phyloP scores from a whole-genome alignment of 148 eudicot species.

The Euryodendron excelsum region DNA sequence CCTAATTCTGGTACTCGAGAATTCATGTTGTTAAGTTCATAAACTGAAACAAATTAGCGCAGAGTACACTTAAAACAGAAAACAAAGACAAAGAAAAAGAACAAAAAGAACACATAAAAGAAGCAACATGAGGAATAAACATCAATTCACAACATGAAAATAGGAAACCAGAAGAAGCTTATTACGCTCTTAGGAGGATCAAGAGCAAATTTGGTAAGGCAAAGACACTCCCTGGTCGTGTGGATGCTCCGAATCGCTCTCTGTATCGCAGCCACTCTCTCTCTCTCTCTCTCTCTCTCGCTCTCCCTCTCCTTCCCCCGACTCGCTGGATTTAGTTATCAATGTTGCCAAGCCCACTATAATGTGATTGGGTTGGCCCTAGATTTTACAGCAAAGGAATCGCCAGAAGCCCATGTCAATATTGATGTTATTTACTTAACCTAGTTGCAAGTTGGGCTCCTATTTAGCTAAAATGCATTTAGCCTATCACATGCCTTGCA shows the following conservation, averaged over 20 bases:
- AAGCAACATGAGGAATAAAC: not conserved
- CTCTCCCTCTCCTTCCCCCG: not conserved
- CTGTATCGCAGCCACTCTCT: slow-evolving; percentile 22
- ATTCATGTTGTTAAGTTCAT: not conserved
- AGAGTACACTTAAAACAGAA: not conserved
- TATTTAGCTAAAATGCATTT: no score
- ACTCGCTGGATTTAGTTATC: no score
- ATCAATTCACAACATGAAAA: not conserved
- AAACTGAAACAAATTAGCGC: not conserved
- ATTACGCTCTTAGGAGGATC: slow-evolving; percentile 64
- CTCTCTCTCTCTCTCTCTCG: slow-evolving; percentile 6
- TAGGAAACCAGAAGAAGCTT: slow-evolving; percentile 15
- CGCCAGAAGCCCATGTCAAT: no score
- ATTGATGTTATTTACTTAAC: no score
- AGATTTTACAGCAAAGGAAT: no score
- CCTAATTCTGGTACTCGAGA: not conserved
- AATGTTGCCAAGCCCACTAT: no score
- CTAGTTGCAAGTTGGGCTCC: no score
- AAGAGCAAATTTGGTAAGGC: slow-evolving; percentile 63
- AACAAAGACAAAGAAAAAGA: no score
- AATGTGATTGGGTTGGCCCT: not conserved
- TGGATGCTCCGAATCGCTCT: slow-evolving; percentile 42
- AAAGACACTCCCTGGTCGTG: slow-evolving; percentile 38
- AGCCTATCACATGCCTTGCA: not conserved
- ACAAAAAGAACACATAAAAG: no score